These are phyloP conservation scores for Metroxylon sagu DNA, from an alignment of 176 grass and related monocot species.

Conservation along the genomic window DNA sequence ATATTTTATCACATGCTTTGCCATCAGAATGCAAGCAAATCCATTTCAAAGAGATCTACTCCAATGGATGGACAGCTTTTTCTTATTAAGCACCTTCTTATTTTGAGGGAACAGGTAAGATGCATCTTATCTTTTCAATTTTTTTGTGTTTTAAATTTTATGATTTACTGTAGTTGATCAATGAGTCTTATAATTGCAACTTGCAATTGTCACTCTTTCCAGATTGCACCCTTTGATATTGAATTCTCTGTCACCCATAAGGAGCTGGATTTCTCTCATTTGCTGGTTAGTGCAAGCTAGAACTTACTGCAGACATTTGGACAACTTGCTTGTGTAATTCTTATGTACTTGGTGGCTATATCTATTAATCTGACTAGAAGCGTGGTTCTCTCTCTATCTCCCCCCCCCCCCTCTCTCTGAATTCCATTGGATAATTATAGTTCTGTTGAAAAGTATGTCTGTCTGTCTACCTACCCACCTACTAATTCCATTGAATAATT, in stretches of 20 bases:
- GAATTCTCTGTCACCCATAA: constrained; percentile 94
- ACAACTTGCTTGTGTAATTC: neutral
- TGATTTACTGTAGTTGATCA: no score
- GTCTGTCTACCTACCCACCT: no score
- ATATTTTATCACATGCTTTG: constrained; percentile 6
- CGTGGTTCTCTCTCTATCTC: no score
- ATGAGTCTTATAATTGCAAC: no score
- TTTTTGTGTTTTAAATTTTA: constrained; percentile 3
- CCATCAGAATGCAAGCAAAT: constrained; percentile 78
- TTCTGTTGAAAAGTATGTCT: no score
- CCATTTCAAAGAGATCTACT: constrained; percentile 69
- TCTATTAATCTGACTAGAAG: neutral
- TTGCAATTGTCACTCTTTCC: constrained; percentile 6
- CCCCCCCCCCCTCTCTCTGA: no score
- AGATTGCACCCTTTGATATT: constrained; percentile 90
- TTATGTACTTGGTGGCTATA: neutral
- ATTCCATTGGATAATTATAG: no score
- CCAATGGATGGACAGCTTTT: constrained; percentile 94
- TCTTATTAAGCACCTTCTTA: constrained; percentile 92
- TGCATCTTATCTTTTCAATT: constrained; percentile 14
- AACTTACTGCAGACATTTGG: neutral
- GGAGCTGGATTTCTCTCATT: constrained; percentile 98
- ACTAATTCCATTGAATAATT: no score
- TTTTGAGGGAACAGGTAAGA: constrained; percentile 83
- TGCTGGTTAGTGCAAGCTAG: constrained; percentile 40